Evolutionary conservation across 148 eudicot species (phyloP), one percentile per base, ranked within the genome.

Genomic region (Amaranthus palmeri): DNA sequence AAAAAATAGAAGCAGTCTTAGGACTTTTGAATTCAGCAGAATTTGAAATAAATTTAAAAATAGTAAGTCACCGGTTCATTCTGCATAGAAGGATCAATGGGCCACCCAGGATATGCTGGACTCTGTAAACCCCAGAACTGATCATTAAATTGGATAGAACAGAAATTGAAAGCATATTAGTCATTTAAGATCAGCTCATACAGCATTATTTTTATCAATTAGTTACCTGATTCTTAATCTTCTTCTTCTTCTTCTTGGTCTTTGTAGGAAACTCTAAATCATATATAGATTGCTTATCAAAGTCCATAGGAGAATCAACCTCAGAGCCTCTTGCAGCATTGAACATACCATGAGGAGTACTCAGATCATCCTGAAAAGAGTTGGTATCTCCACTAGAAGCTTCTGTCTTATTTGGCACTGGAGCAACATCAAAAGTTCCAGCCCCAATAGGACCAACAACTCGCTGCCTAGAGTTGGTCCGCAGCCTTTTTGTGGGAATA

Each of bases 301-400:
- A 88, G 69, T 91, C 85, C 78, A 81, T 85, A 18, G 76, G 80
- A 46, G 99, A 95, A 73, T 95, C 89, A 81, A 85, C 88, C 74
- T 95, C 99, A 73, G 86, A 80, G 69, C 77, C 86, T 76, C 85
- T 84, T 57, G 83, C 87, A 68, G 84, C 42, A 69, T 71, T 68
- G 40, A 79, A 25, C 36, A 25, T 93, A 68, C 89, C 90, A 74
- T 78, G 88, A 7, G 83, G 71, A 71, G 86, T 81, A 77, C 84
- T 86, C 53, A 78, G 92, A 72, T 89, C 99, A 80, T 90, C 99
- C 87, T 91, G 96, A 77, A 83, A 89, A 48, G 97, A 91, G 83
- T 82, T 82, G 44, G 96, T 95, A 83, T 95, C 99, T 69, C 87
- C 96, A 81, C 97, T 91, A 47, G 93, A 91, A 76, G 88, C 93